Percentiles rank a stretch among this genome's conserved stretches.
These are phyloP conservation scores for Penicilliopsis zonata DNA, from an alignment of 495 filamentous ascomycete genomes.

Conservation along the genomic window DNA sequence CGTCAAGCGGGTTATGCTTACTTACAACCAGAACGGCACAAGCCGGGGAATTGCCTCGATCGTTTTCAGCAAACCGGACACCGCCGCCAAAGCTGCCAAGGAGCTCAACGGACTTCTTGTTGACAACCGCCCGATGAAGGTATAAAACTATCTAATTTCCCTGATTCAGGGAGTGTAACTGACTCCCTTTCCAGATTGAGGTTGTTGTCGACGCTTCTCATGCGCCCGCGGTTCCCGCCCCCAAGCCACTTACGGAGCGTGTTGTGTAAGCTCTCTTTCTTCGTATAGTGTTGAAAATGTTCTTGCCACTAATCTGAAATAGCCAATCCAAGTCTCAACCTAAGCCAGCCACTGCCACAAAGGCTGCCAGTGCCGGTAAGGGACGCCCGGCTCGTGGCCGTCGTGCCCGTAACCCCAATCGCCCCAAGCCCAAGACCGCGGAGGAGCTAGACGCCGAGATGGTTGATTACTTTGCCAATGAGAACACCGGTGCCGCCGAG, in stretches of 20 bases:
- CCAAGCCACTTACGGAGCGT: slow-evolving; percentile 76
- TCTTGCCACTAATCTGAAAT: slow-evolving; percentile 7
- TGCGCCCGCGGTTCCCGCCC: slow-evolving; percentile 47
- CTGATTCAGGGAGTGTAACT: slow-evolving; percentile 2
- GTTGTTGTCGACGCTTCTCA: slow-evolving; percentile 70
- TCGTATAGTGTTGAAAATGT: not conserved
- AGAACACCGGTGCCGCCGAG: slow-evolving; percentile 24
- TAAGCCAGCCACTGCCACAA: slow-evolving; percentile 69
- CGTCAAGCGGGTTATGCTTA: slow-evolving; percentile 77
- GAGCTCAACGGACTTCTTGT: slow-evolving; percentile 80
- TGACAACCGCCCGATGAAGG: slow-evolving; percentile 85
- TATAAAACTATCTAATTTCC: slow-evolving; percentile 26
- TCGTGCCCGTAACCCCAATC: slow-evolving; percentile 40
- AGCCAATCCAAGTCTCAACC: slow-evolving; percentile 63
- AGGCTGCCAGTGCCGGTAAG: slow-evolving; percentile 32
- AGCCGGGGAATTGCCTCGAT: slow-evolving; percentile 84
- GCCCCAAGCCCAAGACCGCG: slow-evolving; percentile 74
- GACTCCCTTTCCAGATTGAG: slow-evolving; percentile 52
- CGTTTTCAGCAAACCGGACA: slow-evolving; percentile 62
- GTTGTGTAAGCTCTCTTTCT: slow-evolving; percentile 46
- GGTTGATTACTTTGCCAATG: slow-evolving; percentile 67
- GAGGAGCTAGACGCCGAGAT: slow-evolving; percentile 93
- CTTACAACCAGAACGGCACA: slow-evolving; percentile 80
- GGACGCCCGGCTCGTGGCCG: slow-evolving; percentile 36
- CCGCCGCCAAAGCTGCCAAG: slow-evolving; percentile 68